Evolutionary conservation across 169 alveolate species (phyloP), one percentile per base, ranked within the genome.

Genomic region (Plasmodium reichenowi): DNA sequence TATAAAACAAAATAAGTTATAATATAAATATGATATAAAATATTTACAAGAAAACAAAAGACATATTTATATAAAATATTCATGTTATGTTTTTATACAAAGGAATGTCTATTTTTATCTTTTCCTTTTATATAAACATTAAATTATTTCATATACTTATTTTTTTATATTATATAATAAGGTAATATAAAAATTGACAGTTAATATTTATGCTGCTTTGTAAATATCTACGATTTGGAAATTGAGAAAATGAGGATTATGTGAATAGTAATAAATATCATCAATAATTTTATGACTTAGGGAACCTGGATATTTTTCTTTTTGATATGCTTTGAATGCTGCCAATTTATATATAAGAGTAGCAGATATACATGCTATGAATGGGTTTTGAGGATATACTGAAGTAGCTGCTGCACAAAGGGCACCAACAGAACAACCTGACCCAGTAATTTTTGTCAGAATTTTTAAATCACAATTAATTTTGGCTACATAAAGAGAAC

Each of bases 381-480:
- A 80, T 2, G 72, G 15, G 26, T 80, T 67, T 58, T 64, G 24
- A 1, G 90, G 80, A 48, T 12, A 54, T 20, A 68, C 90, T 6
- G 90, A 32, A 43, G 80, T 50, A 50, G 90, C 90, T 4, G 90
- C 90, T n/a, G 90, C 90, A 71, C 90, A 80, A 0, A 80, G 64
- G 15, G 83, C 90, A 68, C 90, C 90, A 54, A 80, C 80, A 32
- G 90, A 50, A 80, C 90, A 80, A n/a, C 90, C 90, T 2, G 90
- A 67, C 24, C 90, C 90, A 2, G 90, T 80, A 68, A 80, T 54
- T 80, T 85, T 85, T 17, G 74, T 60, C 17, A 71, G 71, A 85
- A 71, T 71, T 60, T 70, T 70, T 71, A 85, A 50, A 72, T 71
- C 87, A 8, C 68, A 85, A 45, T 85, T 71, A 58, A 85, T 72